phyloP scores from a whole-genome alignment of 2,329 filamentous ascomycete genomes.

The Gaeumannomyces sp. region DNA sequence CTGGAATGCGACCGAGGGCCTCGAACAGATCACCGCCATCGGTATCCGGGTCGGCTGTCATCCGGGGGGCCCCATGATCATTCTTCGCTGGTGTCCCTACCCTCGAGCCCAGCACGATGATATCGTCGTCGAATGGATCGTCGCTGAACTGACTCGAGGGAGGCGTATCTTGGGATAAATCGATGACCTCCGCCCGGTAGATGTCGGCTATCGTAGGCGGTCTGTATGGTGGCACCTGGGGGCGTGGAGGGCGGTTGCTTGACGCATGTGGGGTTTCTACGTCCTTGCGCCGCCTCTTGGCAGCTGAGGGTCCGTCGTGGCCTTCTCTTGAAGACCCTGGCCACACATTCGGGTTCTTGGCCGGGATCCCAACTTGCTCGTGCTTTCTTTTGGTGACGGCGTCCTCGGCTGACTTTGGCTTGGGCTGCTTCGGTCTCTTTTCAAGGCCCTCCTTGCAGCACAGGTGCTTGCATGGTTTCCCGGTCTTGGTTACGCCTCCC shows the following conservation, averaged over 20 bases:
- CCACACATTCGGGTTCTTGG: background rate
- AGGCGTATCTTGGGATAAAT: background rate
- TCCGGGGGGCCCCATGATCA: background rate
- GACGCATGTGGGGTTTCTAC: background rate
- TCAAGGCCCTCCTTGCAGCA: slow-evolving; percentile 69
- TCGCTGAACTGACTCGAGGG: background rate
- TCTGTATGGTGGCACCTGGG: background rate
- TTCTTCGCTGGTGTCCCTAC: too few relatives aligned
- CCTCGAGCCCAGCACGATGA: too few relatives aligned
- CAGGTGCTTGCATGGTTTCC: slow-evolving; percentile 56
- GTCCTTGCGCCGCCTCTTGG: background rate
- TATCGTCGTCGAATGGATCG: background rate
- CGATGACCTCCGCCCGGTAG: background rate
- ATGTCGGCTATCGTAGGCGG: slow-evolving; percentile 1
- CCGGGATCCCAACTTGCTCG: background rate
- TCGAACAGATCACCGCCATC: background rate
- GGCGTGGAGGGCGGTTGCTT: background rate
- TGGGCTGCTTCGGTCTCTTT: slow-evolving; percentile 45
- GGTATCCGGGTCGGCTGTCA: background rate
- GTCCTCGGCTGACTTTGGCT: background rate
- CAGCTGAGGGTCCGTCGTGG: background rate
- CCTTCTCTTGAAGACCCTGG: background rate
- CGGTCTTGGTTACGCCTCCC: slow-evolving; percentile 28
- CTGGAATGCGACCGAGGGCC: background rate
- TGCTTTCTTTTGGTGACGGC: background rate